phyloP scores from a whole-genome alignment of 805 yeast species.

The Candida glaebosa region DNA sequence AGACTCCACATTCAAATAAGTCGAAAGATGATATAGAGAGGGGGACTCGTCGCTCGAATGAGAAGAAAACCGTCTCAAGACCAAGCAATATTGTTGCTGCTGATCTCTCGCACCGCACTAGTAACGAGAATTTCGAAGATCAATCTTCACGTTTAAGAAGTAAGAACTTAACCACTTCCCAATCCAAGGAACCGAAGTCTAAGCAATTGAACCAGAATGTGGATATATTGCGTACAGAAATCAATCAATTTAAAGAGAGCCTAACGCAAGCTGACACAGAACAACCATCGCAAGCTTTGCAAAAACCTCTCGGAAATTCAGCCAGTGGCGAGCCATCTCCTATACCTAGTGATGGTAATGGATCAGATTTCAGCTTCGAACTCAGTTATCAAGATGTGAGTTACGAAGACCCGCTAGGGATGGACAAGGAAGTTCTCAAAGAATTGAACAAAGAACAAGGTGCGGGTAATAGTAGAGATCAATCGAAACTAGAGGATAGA shows the following conservation, averaged over 20 bases:
- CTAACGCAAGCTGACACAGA: constrained; percentile 24
- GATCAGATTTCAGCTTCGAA: constrained; percentile 36
- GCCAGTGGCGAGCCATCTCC: not conserved
- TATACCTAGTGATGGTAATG: constrained; percentile 3
- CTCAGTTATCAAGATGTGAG: constrained; percentile 36
- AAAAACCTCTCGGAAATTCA: constrained; percentile 2
- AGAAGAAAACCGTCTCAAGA: not conserved
- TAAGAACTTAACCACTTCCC: constrained; percentile 8
- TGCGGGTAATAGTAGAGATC: not conserved
- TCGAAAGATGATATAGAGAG: not conserved
- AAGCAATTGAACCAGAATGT: constrained; percentile 38
- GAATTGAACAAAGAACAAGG: constrained; percentile 7
- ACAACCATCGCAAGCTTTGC: not conserved
- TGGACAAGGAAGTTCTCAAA: constrained; percentile 26
- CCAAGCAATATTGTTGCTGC: not conserved
- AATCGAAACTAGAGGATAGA: not conserved
- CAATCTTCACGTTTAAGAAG: not conserved
- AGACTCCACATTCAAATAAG: not conserved
- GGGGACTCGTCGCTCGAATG: not conserved
- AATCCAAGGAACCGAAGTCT: constrained; percentile 16
- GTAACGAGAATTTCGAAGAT: too few species aligned
- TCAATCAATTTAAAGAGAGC: constrained; percentile 43
- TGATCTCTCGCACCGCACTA: too few species aligned
- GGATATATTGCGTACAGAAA: constrained; percentile 38
- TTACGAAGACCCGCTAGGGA: constrained; percentile 36